Conservation (phyloP, 2,329 filamentous ascomycete species). For the Cercospora sp. region DNA sequence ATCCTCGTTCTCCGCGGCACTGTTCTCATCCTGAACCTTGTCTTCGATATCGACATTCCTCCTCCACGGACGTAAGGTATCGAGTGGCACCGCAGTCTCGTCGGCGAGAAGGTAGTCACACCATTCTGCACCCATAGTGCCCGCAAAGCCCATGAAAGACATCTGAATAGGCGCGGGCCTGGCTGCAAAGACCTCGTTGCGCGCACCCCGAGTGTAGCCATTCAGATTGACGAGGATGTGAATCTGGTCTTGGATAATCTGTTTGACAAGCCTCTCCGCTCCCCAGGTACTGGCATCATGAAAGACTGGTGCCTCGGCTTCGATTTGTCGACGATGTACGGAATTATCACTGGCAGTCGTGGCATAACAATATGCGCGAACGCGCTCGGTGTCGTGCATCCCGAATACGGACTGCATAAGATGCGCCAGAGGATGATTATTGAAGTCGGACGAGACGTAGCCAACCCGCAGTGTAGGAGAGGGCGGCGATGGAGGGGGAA, state of each 20-base stretch:
- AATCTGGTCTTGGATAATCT: slow-evolving; percentile 83
- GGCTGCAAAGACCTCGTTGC: slow-evolving; percentile 95
- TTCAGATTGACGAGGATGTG: slow-evolving; percentile 98
- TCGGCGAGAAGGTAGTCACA: slow-evolving; percentile 97
- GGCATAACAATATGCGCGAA: slow-evolving; percentile 90
- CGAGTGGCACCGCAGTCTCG: slow-evolving; percentile 76
- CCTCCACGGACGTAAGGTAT: slow-evolving; percentile 77
- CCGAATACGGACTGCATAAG: slow-evolving; percentile 99
- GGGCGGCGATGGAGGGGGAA: slow-evolving; percentile 80
- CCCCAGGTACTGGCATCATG: slow-evolving; percentile 85
- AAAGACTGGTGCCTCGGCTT: slow-evolving; percentile 88
- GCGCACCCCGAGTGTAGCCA: slow-evolving; percentile 92
- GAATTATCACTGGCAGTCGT: slow-evolving; percentile 91
- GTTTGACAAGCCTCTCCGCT: slow-evolving; percentile 76
- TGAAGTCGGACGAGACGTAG: slow-evolving; percentile 97
- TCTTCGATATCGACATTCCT: slow-evolving; percentile 74
- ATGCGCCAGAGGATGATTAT: slow-evolving; percentile 95
- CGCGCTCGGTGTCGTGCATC: slow-evolving; percentile 71
- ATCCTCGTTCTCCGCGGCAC: slow-evolving; percentile 62
- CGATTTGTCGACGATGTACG: slow-evolving; percentile 85
- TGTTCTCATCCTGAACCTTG: slow-evolving; percentile 61
- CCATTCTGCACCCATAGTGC: slow-evolving; percentile 94
- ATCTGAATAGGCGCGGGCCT: slow-evolving; percentile 94
- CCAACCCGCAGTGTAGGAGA: slow-evolving; percentile 83
- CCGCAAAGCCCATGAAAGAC: slow-evolving; percentile 99